phyloP scores from a whole-genome alignment of 257 asterid genomes.

The Nicotiana undulata region DNA sequence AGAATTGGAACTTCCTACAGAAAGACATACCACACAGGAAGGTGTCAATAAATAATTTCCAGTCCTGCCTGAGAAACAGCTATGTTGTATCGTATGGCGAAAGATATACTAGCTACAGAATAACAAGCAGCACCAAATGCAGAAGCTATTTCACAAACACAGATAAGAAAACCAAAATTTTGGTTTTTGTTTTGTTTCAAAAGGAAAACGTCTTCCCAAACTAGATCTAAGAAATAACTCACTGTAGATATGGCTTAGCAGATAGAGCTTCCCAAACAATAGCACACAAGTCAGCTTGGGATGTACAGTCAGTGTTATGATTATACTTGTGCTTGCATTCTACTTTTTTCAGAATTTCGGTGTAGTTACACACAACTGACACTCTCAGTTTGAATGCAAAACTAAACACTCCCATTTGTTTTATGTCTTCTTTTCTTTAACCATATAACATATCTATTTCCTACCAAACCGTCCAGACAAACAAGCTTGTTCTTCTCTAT shows the following conservation, averaged over 20 bases:
- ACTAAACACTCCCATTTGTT: background rate
- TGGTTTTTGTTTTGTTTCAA: background rate
- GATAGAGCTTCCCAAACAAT: background rate
- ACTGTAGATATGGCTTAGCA: background rate
- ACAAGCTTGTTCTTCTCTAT: background rate
- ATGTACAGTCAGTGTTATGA: background rate
- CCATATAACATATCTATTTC: background rate
- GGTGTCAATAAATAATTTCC: background rate
- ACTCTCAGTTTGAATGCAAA: background rate
- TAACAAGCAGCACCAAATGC: background rate
- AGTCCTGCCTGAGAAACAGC: background rate
- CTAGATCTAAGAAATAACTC: background rate
- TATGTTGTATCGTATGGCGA: background rate
- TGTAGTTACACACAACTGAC: background rate
- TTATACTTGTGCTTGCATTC: background rate
- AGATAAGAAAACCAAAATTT: background rate
- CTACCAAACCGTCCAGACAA: background rate
- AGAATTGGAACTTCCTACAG: slow-evolving; percentile 54
- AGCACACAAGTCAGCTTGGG: background rate
- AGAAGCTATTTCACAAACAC: background rate
- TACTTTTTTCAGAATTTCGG: background rate
- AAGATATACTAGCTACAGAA: background rate
- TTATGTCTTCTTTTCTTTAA: background rate
- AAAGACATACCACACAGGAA: slow-evolving; percentile 10
- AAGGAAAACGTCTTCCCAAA: background rate